Conservation (phyloP, 2,329 filamentous ascomycete species). For the Talaromyces sp. region DNA sequence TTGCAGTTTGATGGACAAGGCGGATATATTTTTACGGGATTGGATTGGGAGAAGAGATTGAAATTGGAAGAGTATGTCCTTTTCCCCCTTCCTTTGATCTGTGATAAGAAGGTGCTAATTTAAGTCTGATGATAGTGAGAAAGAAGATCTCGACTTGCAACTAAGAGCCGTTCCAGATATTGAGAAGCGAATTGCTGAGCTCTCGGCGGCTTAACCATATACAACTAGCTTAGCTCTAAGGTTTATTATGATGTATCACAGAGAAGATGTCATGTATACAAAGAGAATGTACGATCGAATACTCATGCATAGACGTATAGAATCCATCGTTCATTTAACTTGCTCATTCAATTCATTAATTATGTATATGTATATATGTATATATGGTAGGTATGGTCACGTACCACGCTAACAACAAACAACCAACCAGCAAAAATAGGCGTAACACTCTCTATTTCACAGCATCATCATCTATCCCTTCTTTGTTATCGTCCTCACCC, state of each 20-base stretch:
- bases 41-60: conserved; percentile 83
- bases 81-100: not conserved
- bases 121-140: conserved; percentile 57
- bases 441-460: not conserved
- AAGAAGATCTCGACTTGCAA: conserved; percentile 84
- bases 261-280: not conserved
- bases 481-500: not conserved
- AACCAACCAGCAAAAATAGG: not conserved
- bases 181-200: conserved; percentile 76
- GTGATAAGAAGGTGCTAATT: not conserved
- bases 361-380: not conserved
- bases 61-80: conserved; percentile 71
- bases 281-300: not conserved
- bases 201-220: conserved; percentile 50
- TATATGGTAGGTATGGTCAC: not conserved
- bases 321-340: not conserved
- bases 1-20: conserved; percentile 96
- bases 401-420: not conserved
- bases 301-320: not conserved
- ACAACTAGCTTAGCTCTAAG: not conserved
- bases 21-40: conserved; percentile 78
- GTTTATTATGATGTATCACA: not conserved
- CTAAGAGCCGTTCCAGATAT: conserved; percentile 83
- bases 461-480: not conserved
- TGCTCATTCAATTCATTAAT: conserved; percentile 1